Base-by-base conservation (phyloP, 257 asterid species). In the Primulina tabacum region DNA sequence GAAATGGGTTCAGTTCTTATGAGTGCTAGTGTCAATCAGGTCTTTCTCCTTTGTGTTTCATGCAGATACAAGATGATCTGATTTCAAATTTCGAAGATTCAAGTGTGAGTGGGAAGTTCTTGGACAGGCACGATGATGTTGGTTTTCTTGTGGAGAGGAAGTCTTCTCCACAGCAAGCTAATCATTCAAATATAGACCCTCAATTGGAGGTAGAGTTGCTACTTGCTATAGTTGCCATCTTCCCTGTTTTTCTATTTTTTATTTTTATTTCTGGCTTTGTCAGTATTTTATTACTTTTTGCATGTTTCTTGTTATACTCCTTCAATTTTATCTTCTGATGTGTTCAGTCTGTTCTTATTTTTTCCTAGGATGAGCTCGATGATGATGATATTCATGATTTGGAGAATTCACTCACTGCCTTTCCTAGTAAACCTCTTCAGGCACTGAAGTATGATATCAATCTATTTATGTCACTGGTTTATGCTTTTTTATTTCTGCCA, bases 351-450 rank as follows among this genome's bases (percentile, higher is more conserved):
- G 58, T 30, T 73, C 4, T 50, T 79, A 37, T 37, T 66, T 16
- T 70, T 29, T 71, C 63, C 35, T 83, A 93, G 96, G 92, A 84
- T 69, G 91, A 78, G 74, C 78, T 85, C 78, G 75, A 83, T 78
- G 83, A 79, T 65, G 75, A 83, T 78, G 83, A 79, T 65, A 78
- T 78, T 78, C 88, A 83, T 72, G 92, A 78, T 75, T 74, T 94
- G 87, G 97, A 87, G 79, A 67, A 75, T 68, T 84, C 99, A 11
- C 86, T 93, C 73, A 88, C 91, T 84, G 87, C 89, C 67, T 93
- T 93, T 86, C 97, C 97, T 37, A 79, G 85, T 60, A 89, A 90
- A 85, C 96, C 97, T 76, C 90, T 93, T 64, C 91, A 85, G 82
- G 99, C 97, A 73, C 96, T 93, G 82, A 89, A 89, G 99, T 93